Evolutionary conservation across 176 grass and related monocot species (phyloP).

Genomic region (Miscanthus lutarioriparius): DNA sequence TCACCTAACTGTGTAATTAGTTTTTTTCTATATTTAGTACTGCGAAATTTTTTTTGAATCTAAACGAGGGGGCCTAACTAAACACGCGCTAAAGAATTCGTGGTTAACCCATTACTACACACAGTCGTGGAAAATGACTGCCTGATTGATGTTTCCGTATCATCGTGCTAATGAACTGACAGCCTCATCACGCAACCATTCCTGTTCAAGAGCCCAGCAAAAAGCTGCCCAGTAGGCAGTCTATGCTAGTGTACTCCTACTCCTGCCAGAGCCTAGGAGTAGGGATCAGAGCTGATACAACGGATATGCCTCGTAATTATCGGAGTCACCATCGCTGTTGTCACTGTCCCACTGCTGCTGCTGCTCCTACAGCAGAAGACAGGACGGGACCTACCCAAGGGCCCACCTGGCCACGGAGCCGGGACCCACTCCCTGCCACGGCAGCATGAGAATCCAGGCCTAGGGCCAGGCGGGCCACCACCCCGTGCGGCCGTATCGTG

Average conservation of each 20-base stretch:
- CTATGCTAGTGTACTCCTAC: not conserved
- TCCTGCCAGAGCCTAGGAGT: no score
- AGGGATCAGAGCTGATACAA: not conserved
- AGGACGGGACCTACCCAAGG: not conserved
- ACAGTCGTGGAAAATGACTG: no score
- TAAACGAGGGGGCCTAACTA: no score
- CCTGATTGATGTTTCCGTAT: no score
- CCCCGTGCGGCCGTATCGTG: no score
- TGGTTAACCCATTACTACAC: no score
- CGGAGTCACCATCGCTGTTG: slow-evolving; percentile 7
- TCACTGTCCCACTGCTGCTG: not conserved
- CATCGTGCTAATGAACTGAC: not conserved
- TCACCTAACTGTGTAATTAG: no score
- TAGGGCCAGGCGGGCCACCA: not conserved
- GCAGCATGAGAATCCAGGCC: not conserved
- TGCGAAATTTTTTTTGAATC: no score
- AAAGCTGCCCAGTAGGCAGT: not conserved
- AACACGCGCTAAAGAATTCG: no score
- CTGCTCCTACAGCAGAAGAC: not conserved
- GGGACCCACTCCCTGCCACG: not conserved
- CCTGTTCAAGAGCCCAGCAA: not conserved
- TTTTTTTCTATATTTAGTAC: no score
- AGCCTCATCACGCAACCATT: not conserved
- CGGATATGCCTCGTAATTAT: slow-evolving; percentile 20
- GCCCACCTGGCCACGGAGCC: not conserved